Evolutionary conservation across 2,329 filamentous ascomycete species (phyloP).

Genomic region (Penicillium sp.): DNA sequence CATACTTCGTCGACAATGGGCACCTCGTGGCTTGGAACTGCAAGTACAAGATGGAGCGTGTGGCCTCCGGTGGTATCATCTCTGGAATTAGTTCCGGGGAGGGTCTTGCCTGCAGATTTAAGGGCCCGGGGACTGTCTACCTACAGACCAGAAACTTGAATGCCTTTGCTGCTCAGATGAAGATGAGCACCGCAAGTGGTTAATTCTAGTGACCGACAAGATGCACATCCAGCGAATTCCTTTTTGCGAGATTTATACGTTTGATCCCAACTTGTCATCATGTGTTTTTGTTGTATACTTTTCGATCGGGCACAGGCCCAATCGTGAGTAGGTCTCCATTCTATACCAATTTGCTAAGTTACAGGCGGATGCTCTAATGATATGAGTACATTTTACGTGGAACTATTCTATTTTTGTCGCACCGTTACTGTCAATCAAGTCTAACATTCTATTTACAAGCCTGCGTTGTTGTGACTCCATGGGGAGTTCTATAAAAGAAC

Average conservation of each 20-base stretch:
- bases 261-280: background rate
- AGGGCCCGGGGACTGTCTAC: slow-evolving; percentile 83
- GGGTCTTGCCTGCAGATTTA: slow-evolving; percentile 92
- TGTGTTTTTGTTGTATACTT: background rate
- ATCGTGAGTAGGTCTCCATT: background rate
- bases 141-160: slow-evolving; percentile 87
- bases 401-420: background rate
- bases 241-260: background rate
- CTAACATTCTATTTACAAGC: background rate
- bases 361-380: background rate
- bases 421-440: background rate
- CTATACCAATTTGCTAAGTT: slow-evolving; percentile 2
- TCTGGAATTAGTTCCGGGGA: slow-evolving; percentile 79
- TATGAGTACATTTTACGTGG: background rate
- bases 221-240: too few relatives aligned
- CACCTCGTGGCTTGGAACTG: slow-evolving; percentile 97
- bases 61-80: slow-evolving; percentile 88
- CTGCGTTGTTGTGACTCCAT: background rate
- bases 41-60: slow-evolving; percentile 86
- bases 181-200: slow-evolving; percentile 37
- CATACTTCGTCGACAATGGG: slow-evolving; percentile 89
- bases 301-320: background rate
- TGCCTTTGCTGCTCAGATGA: slow-evolving; percentile 56
- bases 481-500: background rate
- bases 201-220: slow-evolving; percentile 1